Evolutionary conservation across 345 rosid species (phyloP).

Genomic region (Kandelia obovata): DNA sequence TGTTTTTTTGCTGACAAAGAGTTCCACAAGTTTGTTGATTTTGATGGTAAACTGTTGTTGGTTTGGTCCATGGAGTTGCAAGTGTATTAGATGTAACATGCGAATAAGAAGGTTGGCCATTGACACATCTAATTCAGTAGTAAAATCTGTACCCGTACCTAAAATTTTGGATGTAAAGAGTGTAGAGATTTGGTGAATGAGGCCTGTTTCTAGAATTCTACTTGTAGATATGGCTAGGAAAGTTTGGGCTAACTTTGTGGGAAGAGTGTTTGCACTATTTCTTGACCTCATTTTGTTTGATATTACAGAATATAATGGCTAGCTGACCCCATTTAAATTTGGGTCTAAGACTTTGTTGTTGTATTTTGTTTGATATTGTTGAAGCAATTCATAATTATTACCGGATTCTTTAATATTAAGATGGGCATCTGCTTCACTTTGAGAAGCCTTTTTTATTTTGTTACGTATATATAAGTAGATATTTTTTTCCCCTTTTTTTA

Average conservation of each 20-base stretch:
- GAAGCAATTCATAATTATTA: no score
- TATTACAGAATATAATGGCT: background rate
- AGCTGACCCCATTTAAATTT: no score
- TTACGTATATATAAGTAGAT: background rate
- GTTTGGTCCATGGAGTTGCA: no score
- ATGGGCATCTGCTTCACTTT: no score
- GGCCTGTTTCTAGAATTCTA: background rate
- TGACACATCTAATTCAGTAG: background rate
- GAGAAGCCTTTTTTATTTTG: no score
- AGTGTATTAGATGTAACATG: no score
- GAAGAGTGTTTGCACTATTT: background rate
- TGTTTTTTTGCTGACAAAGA: background rate
- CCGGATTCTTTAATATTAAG: no score
- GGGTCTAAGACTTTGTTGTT: no score
- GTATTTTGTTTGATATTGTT: no score
- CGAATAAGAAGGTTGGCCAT: no score
- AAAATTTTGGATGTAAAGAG: background rate
- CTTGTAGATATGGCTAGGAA: background rate
- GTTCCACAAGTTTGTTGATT: conserved; percentile 1
- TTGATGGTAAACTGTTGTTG: no score
- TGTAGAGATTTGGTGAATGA: background rate
- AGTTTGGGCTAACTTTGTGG: background rate
- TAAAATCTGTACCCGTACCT: background rate
- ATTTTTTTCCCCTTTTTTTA: background rate
- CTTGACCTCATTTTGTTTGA: background rate